Percentiles rank a stretch among this genome's conserved stretches.
Conservation (phyloP, 495 filamentous ascomycete species). For the Aspergillus heteromorphus region DNA sequence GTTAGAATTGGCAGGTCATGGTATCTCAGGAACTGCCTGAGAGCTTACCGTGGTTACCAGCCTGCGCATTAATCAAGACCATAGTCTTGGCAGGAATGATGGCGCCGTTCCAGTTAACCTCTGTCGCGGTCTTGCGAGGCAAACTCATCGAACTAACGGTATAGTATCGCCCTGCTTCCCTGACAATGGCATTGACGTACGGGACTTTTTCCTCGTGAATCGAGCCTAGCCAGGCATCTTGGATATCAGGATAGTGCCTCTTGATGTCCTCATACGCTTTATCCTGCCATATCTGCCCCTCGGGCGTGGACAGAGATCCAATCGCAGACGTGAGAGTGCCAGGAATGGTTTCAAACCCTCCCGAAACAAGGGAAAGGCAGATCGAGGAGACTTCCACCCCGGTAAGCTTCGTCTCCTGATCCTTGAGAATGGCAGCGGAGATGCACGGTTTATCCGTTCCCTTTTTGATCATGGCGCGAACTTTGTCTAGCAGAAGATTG, state of each 20-base stretch:
- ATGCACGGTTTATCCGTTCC: conserved; percentile 51
- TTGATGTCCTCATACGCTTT: conserved; percentile 52
- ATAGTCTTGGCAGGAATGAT: conserved; percentile 51
- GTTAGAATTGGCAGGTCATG: neutral
- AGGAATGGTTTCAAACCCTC: conserved; percentile 49
- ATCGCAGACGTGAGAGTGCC: conserved; percentile 44
- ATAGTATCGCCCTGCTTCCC: conserved; percentile 52
- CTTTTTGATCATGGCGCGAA: conserved; percentile 42
- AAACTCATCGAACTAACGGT: conserved; percentile 51
- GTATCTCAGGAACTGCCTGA: too few relatives aligned
- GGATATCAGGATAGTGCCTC: conserved; percentile 37
- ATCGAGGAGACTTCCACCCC: conserved; percentile 47
- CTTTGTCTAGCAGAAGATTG: conserved; percentile 41
- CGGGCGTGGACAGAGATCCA: conserved; percentile 41
- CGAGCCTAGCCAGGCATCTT: conserved; percentile 44
- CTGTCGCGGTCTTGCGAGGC: conserved; percentile 46
- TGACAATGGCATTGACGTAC: conserved; percentile 46
- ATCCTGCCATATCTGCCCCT: conserved; percentile 47
- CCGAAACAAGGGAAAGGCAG: conserved; percentile 46
- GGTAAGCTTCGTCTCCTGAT: conserved; percentile 43
- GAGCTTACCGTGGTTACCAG: conserved; percentile 49
- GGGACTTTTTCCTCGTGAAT: conserved; percentile 44
- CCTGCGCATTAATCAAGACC: conserved; percentile 54
- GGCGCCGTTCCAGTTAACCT: conserved; percentile 50
- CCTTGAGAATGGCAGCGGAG: conserved; percentile 45